Conservation (phyloP, 192 early-diverging fungal species). For the Linnemannia exigua region DNA sequence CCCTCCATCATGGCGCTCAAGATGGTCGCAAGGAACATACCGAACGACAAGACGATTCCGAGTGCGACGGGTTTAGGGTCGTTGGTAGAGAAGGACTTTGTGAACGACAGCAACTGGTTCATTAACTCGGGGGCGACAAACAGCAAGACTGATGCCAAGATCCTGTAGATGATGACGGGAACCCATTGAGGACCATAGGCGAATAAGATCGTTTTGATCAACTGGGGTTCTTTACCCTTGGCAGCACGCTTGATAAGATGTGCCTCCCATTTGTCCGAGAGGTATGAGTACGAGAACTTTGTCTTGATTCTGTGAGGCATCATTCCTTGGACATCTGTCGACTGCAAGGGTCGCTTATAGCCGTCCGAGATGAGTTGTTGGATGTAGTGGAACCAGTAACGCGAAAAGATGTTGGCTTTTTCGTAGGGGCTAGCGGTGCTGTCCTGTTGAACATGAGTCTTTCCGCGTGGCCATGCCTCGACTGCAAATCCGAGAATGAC, state of each 20-base stretch:
- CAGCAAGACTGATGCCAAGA: slow-evolving; percentile 8
- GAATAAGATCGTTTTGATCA: not conserved
- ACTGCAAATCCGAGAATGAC: slow-evolving; percentile 18
- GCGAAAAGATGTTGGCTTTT: slow-evolving; percentile 47
- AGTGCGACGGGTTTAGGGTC: slow-evolving; percentile 1
- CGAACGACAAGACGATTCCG: slow-evolving; percentile 30
- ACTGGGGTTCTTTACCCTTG: slow-evolving; percentile 24
- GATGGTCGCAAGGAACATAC: slow-evolving; percentile 36
- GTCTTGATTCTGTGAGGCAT: slow-evolving; percentile 34
- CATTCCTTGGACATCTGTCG: slow-evolving; percentile 25
- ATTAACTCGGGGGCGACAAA: slow-evolving; percentile 25
- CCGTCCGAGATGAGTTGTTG: slow-evolving; percentile 24
- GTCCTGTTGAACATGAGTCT: slow-evolving; percentile 17
- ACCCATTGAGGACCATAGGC: slow-evolving; percentile 30
- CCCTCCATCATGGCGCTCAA: slow-evolving; percentile 4
- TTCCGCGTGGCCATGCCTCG: slow-evolving; percentile 35
- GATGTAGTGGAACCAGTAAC: slow-evolving; percentile 31
- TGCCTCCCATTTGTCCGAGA: slow-evolving; percentile 22
- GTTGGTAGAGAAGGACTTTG: slow-evolving; percentile 10
- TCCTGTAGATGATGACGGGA: slow-evolving; percentile 17
- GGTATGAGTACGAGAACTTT: not conserved
- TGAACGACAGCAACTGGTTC: slow-evolving; percentile 25
- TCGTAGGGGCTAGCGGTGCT: slow-evolving; percentile 21
- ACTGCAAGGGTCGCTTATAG: slow-evolving; percentile 32
- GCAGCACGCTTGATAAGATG: slow-evolving; percentile 22